phyloP scores from a whole-genome alignment of 805 yeast genomes.

The Cyberlindnera mycetangii region DNA sequence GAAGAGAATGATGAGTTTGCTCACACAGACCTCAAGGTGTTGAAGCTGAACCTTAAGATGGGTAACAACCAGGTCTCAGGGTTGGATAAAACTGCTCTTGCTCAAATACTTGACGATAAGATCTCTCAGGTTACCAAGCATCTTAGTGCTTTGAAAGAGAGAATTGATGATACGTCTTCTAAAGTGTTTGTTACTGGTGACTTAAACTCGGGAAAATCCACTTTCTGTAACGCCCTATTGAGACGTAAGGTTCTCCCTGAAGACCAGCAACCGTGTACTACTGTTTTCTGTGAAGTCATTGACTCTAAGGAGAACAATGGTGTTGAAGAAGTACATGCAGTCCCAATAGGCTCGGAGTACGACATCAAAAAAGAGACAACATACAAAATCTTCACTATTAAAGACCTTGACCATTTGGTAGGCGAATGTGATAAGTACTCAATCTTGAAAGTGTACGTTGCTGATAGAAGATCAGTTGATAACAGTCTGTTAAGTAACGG shows the following conservation, averaged over 20 bases:
- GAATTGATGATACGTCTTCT: slow-evolving; percentile 89
- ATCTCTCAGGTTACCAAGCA: slow-evolving; percentile 65
- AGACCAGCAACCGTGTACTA: slow-evolving; percentile 97
- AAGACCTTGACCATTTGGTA: slow-evolving; percentile 66
- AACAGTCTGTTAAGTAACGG: slow-evolving; percentile 82
- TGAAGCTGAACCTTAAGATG: slow-evolving; percentile 60
- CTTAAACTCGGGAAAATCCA: slow-evolving; percentile 92
- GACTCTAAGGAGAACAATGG: slow-evolving; percentile 76
- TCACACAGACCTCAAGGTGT: slow-evolving; percentile 49
- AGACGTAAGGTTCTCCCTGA: slow-evolving; percentile 80
- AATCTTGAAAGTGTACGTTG: slow-evolving; percentile 75
- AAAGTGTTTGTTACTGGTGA: slow-evolving; percentile 97
- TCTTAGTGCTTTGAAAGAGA: slow-evolving; percentile 63
- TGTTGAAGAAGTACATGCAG: slow-evolving; percentile 91
- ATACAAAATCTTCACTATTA: slow-evolving; percentile 51
- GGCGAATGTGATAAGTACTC: slow-evolving; percentile 68
- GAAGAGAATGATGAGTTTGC: slow-evolving; percentile 20
- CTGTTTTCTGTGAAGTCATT: slow-evolving; percentile 91
- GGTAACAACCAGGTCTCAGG: slow-evolving; percentile 45
- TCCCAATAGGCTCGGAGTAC: slow-evolving; percentile 48
- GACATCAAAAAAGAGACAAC: slow-evolving; percentile 57
- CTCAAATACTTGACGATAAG: slow-evolving; percentile 67
- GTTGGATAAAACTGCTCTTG: slow-evolving; percentile 65
- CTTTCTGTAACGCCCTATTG: slow-evolving; percentile 88
- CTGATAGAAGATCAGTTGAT: slow-evolving; percentile 64